Conservation (phyloP, 371 early-diverging fungal genomes). For the Nematocida displodere region DNA sequence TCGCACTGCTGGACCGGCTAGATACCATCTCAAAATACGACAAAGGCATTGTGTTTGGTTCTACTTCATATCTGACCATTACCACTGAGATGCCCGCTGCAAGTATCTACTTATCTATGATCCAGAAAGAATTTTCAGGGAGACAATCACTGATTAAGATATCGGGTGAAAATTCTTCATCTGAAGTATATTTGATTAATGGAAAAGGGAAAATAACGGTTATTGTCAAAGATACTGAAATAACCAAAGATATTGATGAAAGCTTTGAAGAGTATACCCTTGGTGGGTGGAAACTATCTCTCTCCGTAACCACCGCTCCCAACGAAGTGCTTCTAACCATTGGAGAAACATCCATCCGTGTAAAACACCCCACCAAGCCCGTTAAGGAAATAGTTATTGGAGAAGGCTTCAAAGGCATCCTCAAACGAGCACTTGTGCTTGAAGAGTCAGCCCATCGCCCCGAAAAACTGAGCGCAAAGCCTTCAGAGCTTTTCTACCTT, state of each 20-base stretch:
- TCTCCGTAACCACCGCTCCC: not conserved
- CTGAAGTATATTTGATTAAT: slow-evolving; percentile 29
- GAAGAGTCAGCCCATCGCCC: slow-evolving; percentile 5
- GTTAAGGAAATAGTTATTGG: slow-evolving; percentile 12
- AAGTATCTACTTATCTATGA: slow-evolving; percentile 1
- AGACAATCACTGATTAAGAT: slow-evolving; percentile 24
- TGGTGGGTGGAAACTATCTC: slow-evolving; percentile 32
- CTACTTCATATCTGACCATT: not conserved
- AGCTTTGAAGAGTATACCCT: not conserved
- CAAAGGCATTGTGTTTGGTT: slow-evolving; percentile 7
- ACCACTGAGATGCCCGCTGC: not conserved
- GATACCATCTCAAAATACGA: not conserved
- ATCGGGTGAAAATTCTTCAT: not conserved
- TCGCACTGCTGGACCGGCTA: slow-evolving; percentile 23
- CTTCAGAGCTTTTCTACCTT: slow-evolving; percentile 19
- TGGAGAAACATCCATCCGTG: not conserved
- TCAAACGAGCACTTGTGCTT: slow-evolving; percentile 31
- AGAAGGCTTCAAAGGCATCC: slow-evolving; percentile 33
- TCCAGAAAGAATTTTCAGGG: slow-evolving; percentile 45
- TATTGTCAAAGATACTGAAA: not conserved
- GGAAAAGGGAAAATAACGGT: slow-evolving; percentile 3
- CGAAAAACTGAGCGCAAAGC: slow-evolving; percentile 16
- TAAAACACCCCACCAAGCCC: not conserved
- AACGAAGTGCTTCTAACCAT: not conserved
- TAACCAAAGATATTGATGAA: not conserved